Percentiles rank a stretch among this genome's conserved stretches.
Evolutionary conservation across 768 basidiomycete genomes (phyloP).

Genomic region (Tylopilus vinaceipallidus): DNA sequence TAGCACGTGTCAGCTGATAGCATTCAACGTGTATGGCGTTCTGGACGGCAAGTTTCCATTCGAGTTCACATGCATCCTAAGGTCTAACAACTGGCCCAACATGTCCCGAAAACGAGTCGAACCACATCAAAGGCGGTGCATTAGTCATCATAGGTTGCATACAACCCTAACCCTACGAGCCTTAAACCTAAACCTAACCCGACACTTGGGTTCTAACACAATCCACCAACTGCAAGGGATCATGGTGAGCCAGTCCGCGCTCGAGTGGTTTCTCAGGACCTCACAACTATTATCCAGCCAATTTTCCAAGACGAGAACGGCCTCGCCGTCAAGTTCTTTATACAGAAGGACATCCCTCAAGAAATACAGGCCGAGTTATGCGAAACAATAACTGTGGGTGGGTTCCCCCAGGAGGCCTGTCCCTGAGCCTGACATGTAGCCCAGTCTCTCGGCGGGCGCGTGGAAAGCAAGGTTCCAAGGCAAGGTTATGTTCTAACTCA

Average conservation of each 20-base stretch:
- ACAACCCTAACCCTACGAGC: conserved; percentile 22
- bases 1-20: no score
- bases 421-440: conserved; percentile 2
- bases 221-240: neutral
- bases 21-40: no score
- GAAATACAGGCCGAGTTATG: conserved; percentile 69
- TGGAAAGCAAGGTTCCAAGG: conserved; percentile 76
- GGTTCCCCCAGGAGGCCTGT: neutral
- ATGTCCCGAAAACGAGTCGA: no score
- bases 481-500: conserved; percentile 74
- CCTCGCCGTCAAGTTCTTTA: conserved; percentile 77
- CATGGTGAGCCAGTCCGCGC: conserved; percentile 22
- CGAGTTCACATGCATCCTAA: no score
- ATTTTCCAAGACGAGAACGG: conserved; percentile 71
- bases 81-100: no score
- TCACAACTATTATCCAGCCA: conserved; percentile 39
- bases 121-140: no score
- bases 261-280: neutral
- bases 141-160: conserved; percentile 8
- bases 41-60: no score
- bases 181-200: conserved; percentile 33
- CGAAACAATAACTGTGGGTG: conserved; percentile 65
- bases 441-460: conserved; percentile 71
- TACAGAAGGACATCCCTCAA: conserved; percentile 73
- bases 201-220: conserved; percentile 27